Conservation (phyloP, 352 stramenopile species). For the Pythium volutum region DNA sequence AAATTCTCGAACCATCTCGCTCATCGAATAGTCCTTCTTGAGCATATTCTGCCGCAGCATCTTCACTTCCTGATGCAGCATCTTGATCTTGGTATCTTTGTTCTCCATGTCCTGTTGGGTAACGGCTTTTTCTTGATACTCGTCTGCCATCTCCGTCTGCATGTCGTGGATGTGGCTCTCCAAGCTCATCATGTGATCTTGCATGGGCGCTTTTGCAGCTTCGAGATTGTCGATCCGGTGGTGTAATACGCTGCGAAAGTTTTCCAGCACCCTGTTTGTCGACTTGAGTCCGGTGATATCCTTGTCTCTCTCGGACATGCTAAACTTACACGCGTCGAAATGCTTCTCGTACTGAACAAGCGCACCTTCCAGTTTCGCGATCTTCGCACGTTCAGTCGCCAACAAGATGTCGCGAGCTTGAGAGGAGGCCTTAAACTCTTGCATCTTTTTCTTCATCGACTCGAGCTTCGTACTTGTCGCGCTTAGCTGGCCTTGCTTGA, state of each 20-base stretch:
- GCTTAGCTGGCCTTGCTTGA: constrained; percentile 79
- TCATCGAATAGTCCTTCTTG: constrained; percentile 78
- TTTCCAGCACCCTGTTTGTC: constrained; percentile 76
- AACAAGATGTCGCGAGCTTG: constrained; percentile 69
- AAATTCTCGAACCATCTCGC: constrained; percentile 79
- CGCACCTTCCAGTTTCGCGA: constrained; percentile 55
- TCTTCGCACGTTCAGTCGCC: constrained; percentile 65
- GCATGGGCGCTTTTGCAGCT: constrained; percentile 67
- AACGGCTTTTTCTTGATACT: constrained; percentile 63
- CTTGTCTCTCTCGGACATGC: constrained; percentile 72
- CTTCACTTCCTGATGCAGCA: constrained; percentile 73
- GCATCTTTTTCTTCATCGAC: constrained; percentile 81
- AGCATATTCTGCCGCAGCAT: constrained; percentile 63
- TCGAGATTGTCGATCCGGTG: constrained; percentile 76
- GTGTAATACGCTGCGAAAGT: constrained; percentile 77
- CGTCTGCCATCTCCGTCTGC: constrained; percentile 70
- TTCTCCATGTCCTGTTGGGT: constrained; percentile 58
- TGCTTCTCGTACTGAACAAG: constrained; percentile 71
- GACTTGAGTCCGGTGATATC: constrained; percentile 60
- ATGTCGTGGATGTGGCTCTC: constrained; percentile 75
- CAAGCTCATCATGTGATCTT: constrained; percentile 48
- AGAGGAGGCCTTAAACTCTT: constrained; percentile 73
- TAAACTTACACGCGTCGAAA: constrained; percentile 65
- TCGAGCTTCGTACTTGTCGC: constrained; percentile 80
- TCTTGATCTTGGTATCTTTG: constrained; percentile 78